phyloP scores from a whole-genome alignment of 768 basidiomycete species.

The Strobilomyces echinocephalus region DNA sequence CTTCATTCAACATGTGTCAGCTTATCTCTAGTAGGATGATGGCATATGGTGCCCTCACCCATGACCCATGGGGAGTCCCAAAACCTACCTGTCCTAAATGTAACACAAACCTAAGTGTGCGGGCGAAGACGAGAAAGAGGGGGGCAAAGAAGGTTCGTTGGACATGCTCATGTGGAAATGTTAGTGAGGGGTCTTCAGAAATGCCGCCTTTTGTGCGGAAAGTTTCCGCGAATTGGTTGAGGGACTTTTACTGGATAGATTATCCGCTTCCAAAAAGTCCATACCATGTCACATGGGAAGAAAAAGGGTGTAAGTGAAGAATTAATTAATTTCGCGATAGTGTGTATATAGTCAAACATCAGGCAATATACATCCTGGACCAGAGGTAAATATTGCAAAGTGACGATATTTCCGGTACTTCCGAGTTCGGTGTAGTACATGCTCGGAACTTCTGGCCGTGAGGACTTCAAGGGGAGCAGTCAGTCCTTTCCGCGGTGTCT shows the following conservation, averaged over 20 bases:
- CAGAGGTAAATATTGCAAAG: too few relatives aligned
- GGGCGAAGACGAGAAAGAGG: neutral
- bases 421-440: too few relatives aligned
- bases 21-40: neutral
- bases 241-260: neutral
- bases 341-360: too few relatives aligned
- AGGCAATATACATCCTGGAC: too few relatives aligned
- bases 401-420: too few relatives aligned
- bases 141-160: neutral
- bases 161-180: neutral
- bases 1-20: too few relatives aligned
- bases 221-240: neutral
- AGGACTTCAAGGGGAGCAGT: too few relatives aligned
- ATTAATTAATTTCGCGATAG: too few relatives aligned
- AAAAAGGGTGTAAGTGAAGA: too few relatives aligned
- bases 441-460: too few relatives aligned
- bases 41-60: neutral
- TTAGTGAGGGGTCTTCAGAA: neutral
- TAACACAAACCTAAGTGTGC: neutral
- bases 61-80: slow-evolving; percentile 1
- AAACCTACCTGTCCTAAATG: neutral
- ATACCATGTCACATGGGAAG: neutral
- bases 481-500: too few relatives aligned
- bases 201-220: neutral
- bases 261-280: neutral